A percentile compares a stretch with the other conserved stretches of the same genome.
Evolutionary conservation across 2,329 filamentous ascomycete genomes (phyloP).

Genomic region (Gremmenia infestans): DNA sequence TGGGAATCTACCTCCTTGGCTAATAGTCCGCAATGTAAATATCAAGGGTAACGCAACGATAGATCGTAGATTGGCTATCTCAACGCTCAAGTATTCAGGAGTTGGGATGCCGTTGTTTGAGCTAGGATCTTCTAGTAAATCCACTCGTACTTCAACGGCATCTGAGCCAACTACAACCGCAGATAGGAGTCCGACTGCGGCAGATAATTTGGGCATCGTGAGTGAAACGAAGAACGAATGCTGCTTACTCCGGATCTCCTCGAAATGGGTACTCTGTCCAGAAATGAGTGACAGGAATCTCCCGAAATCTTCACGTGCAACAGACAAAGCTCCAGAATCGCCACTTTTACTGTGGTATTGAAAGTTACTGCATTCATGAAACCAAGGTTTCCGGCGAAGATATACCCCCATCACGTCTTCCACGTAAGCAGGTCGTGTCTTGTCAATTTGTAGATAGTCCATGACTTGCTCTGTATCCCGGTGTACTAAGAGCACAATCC

Average conservation of each 20-base stretch:
- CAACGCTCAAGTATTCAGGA: slow-evolving; percentile 72
- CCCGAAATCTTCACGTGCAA: slow-evolving; percentile 56
- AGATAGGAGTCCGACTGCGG: slow-evolving; percentile 60
- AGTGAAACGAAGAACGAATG: slow-evolving; percentile 91
- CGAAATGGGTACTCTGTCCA: slow-evolving; percentile 53
- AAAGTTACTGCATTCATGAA: slow-evolving; percentile 87
- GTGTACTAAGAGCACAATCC: slow-evolving; percentile 81
- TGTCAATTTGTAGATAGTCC: slow-evolving; percentile 81
- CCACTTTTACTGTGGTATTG: slow-evolving; percentile 79
- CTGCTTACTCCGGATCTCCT: slow-evolving; percentile 55
- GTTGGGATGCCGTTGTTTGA: slow-evolving; percentile 50
- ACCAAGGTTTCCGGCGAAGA: slow-evolving; percentile 82
- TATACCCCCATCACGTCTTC: slow-evolving; percentile 92
- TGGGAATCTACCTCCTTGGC: slow-evolving; percentile 84
- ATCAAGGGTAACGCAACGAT: slow-evolving; percentile 74
- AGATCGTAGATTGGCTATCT: slow-evolving; percentile 74
- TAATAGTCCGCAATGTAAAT: slow-evolving; percentile 81
- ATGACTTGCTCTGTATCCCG: slow-evolving; percentile 85
- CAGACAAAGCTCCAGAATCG: slow-evolving; percentile 26
- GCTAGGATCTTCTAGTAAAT: slow-evolving; percentile 70
- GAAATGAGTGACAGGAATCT: slow-evolving; percentile 68
- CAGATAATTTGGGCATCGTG: slow-evolving; percentile 70
- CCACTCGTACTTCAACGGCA: slow-evolving; percentile 90
- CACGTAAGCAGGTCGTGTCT: slow-evolving; percentile 85
- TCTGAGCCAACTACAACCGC: slow-evolving; percentile 79